Evolutionary conservation across 2,329 filamentous ascomycete genomes (phyloP).

Genomic region (Coleophoma cylindrospora): DNA sequence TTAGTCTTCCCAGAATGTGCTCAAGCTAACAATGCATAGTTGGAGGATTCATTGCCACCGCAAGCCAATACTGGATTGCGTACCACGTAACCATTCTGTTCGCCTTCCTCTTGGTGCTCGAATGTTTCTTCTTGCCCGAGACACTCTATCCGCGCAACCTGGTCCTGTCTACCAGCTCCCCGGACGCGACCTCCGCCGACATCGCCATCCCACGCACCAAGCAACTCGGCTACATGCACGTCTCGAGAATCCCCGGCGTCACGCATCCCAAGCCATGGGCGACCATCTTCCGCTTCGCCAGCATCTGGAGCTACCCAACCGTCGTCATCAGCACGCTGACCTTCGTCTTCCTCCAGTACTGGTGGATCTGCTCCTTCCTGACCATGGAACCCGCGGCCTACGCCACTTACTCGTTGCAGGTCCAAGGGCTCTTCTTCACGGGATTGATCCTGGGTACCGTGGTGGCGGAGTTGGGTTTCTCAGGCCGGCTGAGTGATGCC

Average conservation of each 20-base stretch:
- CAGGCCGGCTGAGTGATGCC: slow-evolving; percentile 46
- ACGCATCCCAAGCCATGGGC: slow-evolving; percentile 44
- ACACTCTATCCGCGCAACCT: slow-evolving; percentile 45
- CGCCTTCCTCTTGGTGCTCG: slow-evolving; percentile 38
- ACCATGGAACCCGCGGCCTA: slow-evolving; percentile 25
- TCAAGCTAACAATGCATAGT: slow-evolving; percentile 21
- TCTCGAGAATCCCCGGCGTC: slow-evolving; percentile 41
- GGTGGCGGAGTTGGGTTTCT: slow-evolving; percentile 44
- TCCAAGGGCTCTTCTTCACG: slow-evolving; percentile 46
- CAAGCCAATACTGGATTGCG: slow-evolving; percentile 44
- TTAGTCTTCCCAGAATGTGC: not conserved
- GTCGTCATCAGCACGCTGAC: slow-evolving; percentile 39
- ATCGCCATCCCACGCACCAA: slow-evolving; percentile 7
- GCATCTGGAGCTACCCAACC: slow-evolving; percentile 40
- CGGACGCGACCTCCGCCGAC: not conserved
- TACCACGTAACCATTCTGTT: slow-evolving; percentile 51
- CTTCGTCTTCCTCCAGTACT: slow-evolving; percentile 51
- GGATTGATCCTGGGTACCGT: slow-evolving; percentile 49
- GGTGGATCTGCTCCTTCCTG: slow-evolving; percentile 32
- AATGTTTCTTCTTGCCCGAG: slow-evolving; percentile 47
- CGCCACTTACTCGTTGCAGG: slow-evolving; percentile 30
- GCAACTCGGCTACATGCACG: slow-evolving; percentile 26
- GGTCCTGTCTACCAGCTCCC: not conserved
- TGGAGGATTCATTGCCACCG: slow-evolving; percentile 45
- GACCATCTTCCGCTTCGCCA: slow-evolving; percentile 37